phyloP scores from a whole-genome alignment of 352 stramenopile genomes.

The Phytophthora capsici region DNA sequence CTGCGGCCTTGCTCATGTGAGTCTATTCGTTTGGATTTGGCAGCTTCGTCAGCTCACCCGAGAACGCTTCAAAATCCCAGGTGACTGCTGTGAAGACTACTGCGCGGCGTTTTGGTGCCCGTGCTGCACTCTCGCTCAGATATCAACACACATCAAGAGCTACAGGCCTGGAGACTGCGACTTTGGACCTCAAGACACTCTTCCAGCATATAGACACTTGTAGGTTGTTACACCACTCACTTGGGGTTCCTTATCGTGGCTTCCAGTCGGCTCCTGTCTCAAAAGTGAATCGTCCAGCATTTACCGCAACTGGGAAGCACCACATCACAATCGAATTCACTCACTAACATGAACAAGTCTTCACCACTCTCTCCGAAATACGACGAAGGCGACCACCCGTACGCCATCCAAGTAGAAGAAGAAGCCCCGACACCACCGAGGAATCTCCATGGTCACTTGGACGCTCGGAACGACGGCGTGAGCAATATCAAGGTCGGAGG shows the following conservation, averaged over 20 bases:
- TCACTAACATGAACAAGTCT: slow-evolving; percentile 15
- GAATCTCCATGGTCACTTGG: neutral
- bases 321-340: slow-evolving; percentile 20
- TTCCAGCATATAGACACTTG: slow-evolving; percentile 47
- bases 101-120: slow-evolving; percentile 41
- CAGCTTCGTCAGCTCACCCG: slow-evolving; percentile 23
- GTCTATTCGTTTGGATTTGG: slow-evolving; percentile 31
- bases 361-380: slow-evolving; percentile 3
- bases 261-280: slow-evolving; percentile 3
- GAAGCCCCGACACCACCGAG: slow-evolving; percentile 22
- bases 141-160: slow-evolving; percentile 58
- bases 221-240: no score
- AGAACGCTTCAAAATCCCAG: slow-evolving; percentile 47
- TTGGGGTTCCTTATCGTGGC: neutral
- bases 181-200: slow-evolving; percentile 42
- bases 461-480: slow-evolving; percentile 5
- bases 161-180: slow-evolving; percentile 53
- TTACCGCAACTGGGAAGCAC: neutral
- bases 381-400: slow-evolving; percentile 17
- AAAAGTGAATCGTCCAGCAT: slow-evolving; percentile 8
- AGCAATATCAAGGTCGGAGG: slow-evolving; percentile 27
- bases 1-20: slow-evolving; percentile 11
- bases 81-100: slow-evolving; percentile 36
- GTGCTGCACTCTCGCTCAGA: slow-evolving; percentile 49
- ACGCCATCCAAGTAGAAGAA: slow-evolving; percentile 43